Evolutionary conservation across 805 yeast species (phyloP).

Genomic region (Lipomyces yamanashiensis): DNA sequence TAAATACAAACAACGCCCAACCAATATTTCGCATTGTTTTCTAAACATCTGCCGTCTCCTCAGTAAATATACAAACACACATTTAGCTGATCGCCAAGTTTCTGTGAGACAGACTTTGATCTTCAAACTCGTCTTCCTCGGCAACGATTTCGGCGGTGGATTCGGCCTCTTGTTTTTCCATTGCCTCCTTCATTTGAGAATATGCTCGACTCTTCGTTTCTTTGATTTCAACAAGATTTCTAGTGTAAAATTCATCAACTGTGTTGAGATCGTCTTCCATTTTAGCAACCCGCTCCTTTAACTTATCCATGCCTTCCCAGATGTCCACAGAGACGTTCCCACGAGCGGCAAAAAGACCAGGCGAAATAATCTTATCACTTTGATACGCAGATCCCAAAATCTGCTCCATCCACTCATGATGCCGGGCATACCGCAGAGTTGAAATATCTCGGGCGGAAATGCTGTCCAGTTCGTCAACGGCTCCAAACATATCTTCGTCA

Average conservation of each 20-base stretch:
- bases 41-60: background rate
- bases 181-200: constrained; percentile 11
- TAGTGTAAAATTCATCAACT: constrained; percentile 26
- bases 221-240: constrained; percentile 17
- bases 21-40: background rate
- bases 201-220: constrained; percentile 14
- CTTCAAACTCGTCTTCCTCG: constrained; percentile 10
- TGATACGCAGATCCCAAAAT: constrained; percentile 46
- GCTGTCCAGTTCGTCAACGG: constrained; percentile 47
- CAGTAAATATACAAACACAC: background rate
- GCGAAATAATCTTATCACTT: constrained; percentile 27
- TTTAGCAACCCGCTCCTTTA: constrained; percentile 22
- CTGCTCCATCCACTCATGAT: constrained; percentile 53
- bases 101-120: background rate
- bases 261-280: constrained; percentile 18
- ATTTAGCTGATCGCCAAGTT: constrained; percentile 5
- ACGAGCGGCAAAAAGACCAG: constrained; percentile 23
- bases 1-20: background rate
- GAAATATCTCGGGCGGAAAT: constrained; percentile 51
- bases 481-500: constrained; percentile 32
- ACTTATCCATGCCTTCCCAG: constrained; percentile 27
- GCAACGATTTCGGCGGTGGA: background rate
- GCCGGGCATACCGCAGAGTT: constrained; percentile 49
- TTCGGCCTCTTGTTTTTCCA: constrained; percentile 14
- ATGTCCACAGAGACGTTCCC: constrained; percentile 8